These are phyloP conservation scores for Hypholoma fasciculare DNA, from an alignment of 768 basidiomycete species.

Conservation along the genomic window DNA sequence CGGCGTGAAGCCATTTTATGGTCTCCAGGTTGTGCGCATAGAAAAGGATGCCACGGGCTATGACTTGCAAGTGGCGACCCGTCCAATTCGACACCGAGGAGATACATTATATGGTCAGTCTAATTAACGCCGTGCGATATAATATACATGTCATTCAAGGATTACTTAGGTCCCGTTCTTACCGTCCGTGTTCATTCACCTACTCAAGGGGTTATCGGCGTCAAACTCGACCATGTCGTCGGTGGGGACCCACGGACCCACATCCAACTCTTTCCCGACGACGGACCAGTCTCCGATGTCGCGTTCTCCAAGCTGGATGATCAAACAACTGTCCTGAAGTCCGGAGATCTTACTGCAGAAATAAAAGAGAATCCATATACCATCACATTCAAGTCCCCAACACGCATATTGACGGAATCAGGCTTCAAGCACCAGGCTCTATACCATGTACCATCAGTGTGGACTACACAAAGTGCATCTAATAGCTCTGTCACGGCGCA, in stretches of 20 bases:
- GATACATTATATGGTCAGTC: conserved; percentile 58
- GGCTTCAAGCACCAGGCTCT: conserved; percentile 57
- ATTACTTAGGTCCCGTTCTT: conserved; percentile 44
- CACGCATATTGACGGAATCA: conserved; percentile 44
- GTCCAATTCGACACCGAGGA: conserved; percentile 60
- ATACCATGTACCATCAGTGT: conserved; percentile 55
- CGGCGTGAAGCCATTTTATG: conserved; percentile 61
- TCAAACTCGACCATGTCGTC: conserved; percentile 57
- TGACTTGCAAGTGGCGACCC: conserved; percentile 60
- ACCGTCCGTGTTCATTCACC: conserved; percentile 53
- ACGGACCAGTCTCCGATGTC: conserved; percentile 44
- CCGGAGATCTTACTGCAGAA: conserved; percentile 52
- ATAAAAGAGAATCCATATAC: conserved; percentile 63
- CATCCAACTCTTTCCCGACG: conserved; percentile 67
- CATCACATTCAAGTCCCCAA: conserved; percentile 57
- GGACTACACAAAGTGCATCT: conserved; percentile 50
- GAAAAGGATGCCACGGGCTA: conserved; percentile 45
- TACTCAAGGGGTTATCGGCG: conserved; percentile 54
- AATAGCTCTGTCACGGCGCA: conserved; percentile 57
- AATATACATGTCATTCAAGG: not conserved
- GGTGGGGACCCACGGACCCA: conserved; percentile 40
- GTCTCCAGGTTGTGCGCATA: conserved; percentile 58
- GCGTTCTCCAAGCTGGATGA: conserved; percentile 29
- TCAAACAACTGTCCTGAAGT: conserved; percentile 33
- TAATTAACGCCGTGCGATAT: not conserved